Percentiles rank a stretch among this genome's conserved stretches.
Evolutionary conservation across 108 stramenopile genomes (phyloP).

Genomic region (Skeletonema grethae): DNA sequence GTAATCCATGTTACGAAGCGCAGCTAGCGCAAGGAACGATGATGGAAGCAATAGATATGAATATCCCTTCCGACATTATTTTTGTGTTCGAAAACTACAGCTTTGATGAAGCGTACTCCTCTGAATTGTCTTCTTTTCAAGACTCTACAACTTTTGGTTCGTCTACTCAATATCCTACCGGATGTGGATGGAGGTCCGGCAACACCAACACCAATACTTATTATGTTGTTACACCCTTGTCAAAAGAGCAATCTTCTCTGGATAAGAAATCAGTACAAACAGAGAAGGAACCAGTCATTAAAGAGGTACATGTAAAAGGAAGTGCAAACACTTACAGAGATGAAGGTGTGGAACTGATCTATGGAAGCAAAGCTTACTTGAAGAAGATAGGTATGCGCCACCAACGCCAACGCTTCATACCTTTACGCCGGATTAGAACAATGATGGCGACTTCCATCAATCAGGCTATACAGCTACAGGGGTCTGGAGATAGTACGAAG

Average conservation of each 20-base stretch:
- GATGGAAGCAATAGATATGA: too few species aligned
- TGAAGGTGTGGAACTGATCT: background rate
- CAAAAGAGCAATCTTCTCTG: background rate
- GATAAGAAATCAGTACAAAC: background rate
- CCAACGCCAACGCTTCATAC: background rate
- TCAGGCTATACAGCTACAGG: background rate
- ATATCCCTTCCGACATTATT: too few species aligned
- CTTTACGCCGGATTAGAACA: background rate
- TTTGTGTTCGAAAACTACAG: too few species aligned
- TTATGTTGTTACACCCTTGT: background rate
- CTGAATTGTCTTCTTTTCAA: too few species aligned
- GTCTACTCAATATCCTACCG: too few species aligned
- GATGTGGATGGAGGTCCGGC: background rate
- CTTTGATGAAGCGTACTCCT: too few species aligned
- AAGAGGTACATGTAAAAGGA: background rate
- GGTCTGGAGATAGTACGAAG: background rate
- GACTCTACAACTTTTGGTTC: too few species aligned
- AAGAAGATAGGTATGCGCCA: background rate
- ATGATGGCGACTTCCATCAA: background rate
- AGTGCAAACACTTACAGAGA: background rate
- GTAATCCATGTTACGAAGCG: too few species aligned
- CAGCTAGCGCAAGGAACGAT: too few species aligned
- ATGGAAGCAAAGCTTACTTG: background rate
- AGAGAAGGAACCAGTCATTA: background rate
- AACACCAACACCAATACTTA: background rate